A percentile compares a stretch with the other conserved stretches of the same genome.
phyloP scores from a whole-genome alignment of 441 rosid species.

The Populus tomentosa region DNA sequence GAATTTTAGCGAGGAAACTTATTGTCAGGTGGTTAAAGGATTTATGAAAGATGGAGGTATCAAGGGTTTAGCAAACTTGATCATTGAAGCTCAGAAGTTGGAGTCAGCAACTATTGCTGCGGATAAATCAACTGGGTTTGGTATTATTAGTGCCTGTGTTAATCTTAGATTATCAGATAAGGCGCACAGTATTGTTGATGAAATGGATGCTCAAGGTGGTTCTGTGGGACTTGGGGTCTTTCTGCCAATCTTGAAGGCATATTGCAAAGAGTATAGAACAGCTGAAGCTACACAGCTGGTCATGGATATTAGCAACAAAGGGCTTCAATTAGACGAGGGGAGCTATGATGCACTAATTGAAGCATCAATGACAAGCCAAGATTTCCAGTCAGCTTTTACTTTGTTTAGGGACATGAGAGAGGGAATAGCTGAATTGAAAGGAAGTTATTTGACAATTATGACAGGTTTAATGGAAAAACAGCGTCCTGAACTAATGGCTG shows the following conservation, averaged over 20 bases:
- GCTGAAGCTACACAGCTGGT: constrained; percentile 96
- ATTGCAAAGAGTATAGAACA: constrained; percentile 67
- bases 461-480: constrained; percentile 87
- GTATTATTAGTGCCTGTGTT: constrained; percentile 73
- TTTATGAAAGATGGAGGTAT: constrained; percentile 53
- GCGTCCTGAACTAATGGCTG: constrained; percentile 95
- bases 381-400: constrained; percentile 85
- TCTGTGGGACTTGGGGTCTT: constrained; percentile 64
- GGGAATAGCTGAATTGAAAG: constrained; percentile 52
- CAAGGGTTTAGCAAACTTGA: constrained; percentile 64
- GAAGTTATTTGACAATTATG: constrained; percentile 85
- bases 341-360: constrained; percentile 65
- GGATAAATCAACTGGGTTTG: constrained; percentile 64
- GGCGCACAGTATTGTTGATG: constrained; percentile 66
- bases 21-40: constrained; percentile 60
- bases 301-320: constrained; percentile 62
- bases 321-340: constrained; percentile 64
- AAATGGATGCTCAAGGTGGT: constrained; percentile 64
- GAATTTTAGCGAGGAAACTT: constrained; percentile 52
- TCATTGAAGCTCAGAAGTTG: constrained; percentile 71
- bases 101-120: constrained; percentile 32
- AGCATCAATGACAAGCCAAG: constrained; percentile 89
- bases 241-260: constrained; percentile 73
- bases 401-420: constrained; percentile 93
- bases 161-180: constrained; percentile 70